These are phyloP conservation scores for Penicillium atrosanguineum DNA, from an alignment of 495 filamentous ascomycete species.

Conservation along the genomic window DNA sequence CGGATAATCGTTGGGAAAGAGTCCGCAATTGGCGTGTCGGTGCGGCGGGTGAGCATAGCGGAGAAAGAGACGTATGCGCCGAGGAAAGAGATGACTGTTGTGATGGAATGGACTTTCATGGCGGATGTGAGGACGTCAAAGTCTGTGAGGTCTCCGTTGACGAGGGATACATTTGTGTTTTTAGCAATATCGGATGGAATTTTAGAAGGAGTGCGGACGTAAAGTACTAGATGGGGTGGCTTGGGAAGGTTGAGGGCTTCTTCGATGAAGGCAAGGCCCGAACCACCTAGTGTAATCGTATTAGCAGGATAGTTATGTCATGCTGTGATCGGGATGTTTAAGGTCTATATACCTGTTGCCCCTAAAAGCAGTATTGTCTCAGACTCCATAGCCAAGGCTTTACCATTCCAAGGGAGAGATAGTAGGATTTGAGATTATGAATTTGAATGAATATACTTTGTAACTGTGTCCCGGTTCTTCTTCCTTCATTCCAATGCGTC, in stretches of 20 bases:
- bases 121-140: not conserved
- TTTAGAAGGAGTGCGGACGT: not conserved
- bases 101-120: not conserved
- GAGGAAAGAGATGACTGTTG: not conserved
- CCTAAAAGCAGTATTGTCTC: not conserved
- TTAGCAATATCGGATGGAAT: not conserved
- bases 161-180: not conserved
- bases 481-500: not conserved
- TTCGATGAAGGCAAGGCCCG: not conserved
- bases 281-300: not conserved
- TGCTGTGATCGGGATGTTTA: not conserved
- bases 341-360: not conserved
- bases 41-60: not conserved
- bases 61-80: not conserved
- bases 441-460: too few species aligned
- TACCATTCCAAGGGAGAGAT: too few species aligned
- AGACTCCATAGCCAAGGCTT: not conserved
- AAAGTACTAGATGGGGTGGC: not conserved
- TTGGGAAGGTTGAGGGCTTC: not conserved
- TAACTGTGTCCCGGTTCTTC: too few species aligned
- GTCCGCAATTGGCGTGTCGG: not conserved
- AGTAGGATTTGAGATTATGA: too few species aligned
- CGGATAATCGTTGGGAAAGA: not conserved
- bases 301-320: not conserved
- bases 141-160: not conserved